Conservation (phyloP, 1,284 basidiomycete species). For the Puccinia horiana region DNA sequence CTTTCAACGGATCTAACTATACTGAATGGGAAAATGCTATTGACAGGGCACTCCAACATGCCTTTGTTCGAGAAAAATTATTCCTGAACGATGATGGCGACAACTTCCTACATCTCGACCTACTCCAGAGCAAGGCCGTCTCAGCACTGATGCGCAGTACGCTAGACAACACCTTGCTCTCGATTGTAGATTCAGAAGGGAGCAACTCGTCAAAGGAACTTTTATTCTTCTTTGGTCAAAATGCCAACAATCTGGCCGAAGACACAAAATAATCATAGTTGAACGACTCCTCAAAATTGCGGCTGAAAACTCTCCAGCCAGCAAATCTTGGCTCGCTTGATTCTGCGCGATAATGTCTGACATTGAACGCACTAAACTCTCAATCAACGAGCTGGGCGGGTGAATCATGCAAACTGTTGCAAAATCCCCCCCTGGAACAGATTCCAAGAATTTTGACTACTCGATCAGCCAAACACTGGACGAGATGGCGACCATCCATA, state of each 20-base stretch:
- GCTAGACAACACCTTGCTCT: not conserved
- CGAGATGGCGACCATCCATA: not conserved
- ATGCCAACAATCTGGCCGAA: not conserved
- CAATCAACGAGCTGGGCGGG: not conserved
- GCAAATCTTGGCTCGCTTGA: not conserved
- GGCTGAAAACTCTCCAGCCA: not conserved
- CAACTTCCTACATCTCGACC: not conserved
- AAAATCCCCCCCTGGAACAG: not conserved
- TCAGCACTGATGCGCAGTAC: not conserved
- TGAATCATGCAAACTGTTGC: not conserved
- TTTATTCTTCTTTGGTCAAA: not conserved
- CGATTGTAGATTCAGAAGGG: not conserved
- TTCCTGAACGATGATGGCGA: not conserved
- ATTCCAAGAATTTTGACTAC: not conserved
- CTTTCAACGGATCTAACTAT: slow-evolving; percentile 1
- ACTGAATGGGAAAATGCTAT: slow-evolving; percentile 1
- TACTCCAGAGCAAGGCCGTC: not conserved
- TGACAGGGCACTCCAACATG: not conserved
- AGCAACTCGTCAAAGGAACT: not conserved
- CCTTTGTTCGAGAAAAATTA: not conserved
- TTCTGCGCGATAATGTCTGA: not conserved
- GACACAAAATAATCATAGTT: not conserved
- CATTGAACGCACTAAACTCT: not conserved
- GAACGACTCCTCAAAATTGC: not conserved
- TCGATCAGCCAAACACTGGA: not conserved